Base-by-base conservation (phyloP, 2,329 filamentous ascomycete species). In the Erysiphe pulchra region DNA sequence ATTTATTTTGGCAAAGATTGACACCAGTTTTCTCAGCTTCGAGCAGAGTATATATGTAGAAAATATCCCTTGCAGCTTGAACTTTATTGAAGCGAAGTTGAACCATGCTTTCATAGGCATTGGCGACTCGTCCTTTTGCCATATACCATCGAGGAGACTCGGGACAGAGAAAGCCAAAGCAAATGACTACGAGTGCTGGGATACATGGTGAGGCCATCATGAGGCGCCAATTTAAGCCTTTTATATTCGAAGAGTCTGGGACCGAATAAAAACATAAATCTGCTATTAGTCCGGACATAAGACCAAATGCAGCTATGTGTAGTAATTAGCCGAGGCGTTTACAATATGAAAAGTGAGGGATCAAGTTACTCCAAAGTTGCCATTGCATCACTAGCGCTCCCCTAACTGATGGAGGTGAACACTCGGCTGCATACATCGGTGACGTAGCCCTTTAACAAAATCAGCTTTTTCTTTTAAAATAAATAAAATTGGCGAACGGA, bases 381-480 rank as follows among this genome's bases (percentile, higher is more conserved):
- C 81, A 87, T 50, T 75, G 76, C 80, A 87, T 87, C 50, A 86
- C 80, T 16, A 50, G 56, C 11, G 63, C 68, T 47, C 70, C 70
- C 37, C 70, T 65, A 47, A 73, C 66, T 7, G 57, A 50, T 4
- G 68, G 64, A 2, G 70, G 70, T 1, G 65, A 62, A 48, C 67
- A 70, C 53, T 73, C 70, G 1, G 70, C 69, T 14, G 66, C 65
- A 53, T 81, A 86, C 14, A 47, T 44, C 37, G 40, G 47, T 20
- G 42, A 44, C 13, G 42, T 44, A 13, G 42, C 42, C 13, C 42
- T 44, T 13, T 13, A 36, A 4, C 6, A 69, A 39, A 17, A 17
- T 39, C 17, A 39, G 37, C 16, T 34, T 34, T 34, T 34, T 34
- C 14, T 34, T 34, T n/a, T 2, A n/a, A n/a, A 16, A 38, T 16